Conservation (phyloP, 1,139 yeast genomes). For the Taphrina deformans region DNA sequence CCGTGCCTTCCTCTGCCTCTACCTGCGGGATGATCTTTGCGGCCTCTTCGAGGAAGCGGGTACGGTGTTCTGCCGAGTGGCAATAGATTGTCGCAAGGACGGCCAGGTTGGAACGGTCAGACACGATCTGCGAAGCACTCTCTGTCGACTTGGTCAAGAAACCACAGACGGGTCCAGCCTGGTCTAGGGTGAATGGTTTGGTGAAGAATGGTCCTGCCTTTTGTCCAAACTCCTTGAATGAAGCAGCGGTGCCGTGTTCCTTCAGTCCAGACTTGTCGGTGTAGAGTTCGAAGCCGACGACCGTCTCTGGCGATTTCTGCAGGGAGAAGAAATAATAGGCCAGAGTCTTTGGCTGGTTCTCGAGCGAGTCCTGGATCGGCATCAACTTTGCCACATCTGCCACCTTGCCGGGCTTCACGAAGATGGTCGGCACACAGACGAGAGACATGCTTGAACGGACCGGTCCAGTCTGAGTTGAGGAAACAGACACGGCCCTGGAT, state of each 20-base stretch:
- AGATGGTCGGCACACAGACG: slow-evolving; percentile 13
- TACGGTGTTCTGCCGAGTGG: slow-evolving; percentile 15
- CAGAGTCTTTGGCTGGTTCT: slow-evolving; percentile 22
- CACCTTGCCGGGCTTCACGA: slow-evolving; percentile 10
- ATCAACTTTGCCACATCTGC: neutral
- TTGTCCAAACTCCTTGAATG: slow-evolving; percentile 21
- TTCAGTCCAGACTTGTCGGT: slow-evolving; percentile 17
- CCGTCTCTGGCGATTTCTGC: slow-evolving; percentile 11
- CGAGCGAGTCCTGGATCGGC: slow-evolving; percentile 10
- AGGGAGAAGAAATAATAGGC: slow-evolving; percentile 26
- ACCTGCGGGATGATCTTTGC: slow-evolving; percentile 3
- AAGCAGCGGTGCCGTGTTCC: slow-evolving; percentile 12
- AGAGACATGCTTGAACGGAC: neutral
- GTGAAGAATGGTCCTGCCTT: slow-evolving; percentile 16
- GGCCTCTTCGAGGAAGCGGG: slow-evolving; percentile 10
- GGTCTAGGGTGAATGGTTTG: slow-evolving; percentile 7
- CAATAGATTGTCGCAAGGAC: slow-evolving; percentile 7
- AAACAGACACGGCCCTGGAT: too few relatives aligned
- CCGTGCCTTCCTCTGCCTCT: slow-evolving; percentile 22
- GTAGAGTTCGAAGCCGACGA: slow-evolving; percentile 25
- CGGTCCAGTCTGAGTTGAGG: neutral
- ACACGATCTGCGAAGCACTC: slow-evolving; percentile 12
- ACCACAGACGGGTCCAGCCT: slow-evolving; percentile 21
- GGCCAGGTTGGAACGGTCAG: slow-evolving; percentile 7
- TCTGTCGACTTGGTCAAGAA: slow-evolving; percentile 16